Percentiles rank a stretch among this genome's conserved stretches.
phyloP scores from a whole-genome alignment of 2,329 filamentous ascomycete genomes.

The Ploettnerulaceae sp. region DNA sequence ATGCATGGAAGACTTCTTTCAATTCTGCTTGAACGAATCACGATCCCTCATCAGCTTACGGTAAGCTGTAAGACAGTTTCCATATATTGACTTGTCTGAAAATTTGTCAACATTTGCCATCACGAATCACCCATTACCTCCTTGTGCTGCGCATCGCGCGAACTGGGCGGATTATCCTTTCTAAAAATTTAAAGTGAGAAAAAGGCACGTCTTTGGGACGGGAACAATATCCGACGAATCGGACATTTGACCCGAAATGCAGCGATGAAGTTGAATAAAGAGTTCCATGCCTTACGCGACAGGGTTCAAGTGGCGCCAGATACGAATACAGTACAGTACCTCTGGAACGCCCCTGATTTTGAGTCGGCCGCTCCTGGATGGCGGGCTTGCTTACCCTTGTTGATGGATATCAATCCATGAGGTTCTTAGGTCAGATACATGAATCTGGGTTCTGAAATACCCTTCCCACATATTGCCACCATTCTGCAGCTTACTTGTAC shows the following conservation, averaged over 20 bases:
- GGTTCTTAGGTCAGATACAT: not conserved
- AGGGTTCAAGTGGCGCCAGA: not conserved
- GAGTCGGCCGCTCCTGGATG: not conserved
- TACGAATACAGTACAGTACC: not conserved
- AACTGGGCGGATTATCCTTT: too few species aligned
- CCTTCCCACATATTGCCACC: not conserved
- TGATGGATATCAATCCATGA: not conserved
- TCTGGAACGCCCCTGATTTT: not conserved
- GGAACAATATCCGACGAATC: not conserved
- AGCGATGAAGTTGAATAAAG: slow-evolving; percentile 2
- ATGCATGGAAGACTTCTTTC: not conserved
- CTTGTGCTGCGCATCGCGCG: too few species aligned
- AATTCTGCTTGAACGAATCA: not conserved
- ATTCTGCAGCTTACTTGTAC: too few species aligned
- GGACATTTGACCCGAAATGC: not conserved
- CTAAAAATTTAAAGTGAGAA: too few species aligned
- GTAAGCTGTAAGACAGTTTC: too few species aligned
- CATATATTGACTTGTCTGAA: too few species aligned
- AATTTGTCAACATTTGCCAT: too few species aligned
- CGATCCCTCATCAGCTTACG: not conserved
- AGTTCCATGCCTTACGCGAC: not conserved
- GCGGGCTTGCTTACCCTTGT: slow-evolving; percentile 1
- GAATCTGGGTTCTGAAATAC: not conserved
- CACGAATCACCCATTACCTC: too few species aligned
- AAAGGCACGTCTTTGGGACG: too few species aligned